phyloP scores from a whole-genome alignment of 108 stramenopile genomes.

The Chaetoceros tenuissimus region DNA sequence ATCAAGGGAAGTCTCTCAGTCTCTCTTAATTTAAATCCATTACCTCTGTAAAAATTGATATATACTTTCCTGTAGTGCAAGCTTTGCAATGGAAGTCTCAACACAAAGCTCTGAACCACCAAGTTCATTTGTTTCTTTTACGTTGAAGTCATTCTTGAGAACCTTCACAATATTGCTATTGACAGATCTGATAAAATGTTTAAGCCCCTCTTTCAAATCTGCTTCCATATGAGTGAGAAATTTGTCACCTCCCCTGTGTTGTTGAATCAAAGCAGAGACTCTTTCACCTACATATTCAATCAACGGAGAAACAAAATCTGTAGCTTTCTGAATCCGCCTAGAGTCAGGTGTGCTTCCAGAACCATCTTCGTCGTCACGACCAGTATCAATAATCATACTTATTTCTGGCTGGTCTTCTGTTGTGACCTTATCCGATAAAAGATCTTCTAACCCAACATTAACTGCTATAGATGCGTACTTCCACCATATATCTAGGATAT shows the following conservation, averaged over 20 bases:
- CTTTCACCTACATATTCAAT: background rate
- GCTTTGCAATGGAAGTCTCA: background rate
- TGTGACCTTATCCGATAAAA: background rate
- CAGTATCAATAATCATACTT: background rate
- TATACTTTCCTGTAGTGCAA: too few species aligned
- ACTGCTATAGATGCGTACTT: background rate
- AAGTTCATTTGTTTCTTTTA: background rate
- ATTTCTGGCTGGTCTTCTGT: background rate
- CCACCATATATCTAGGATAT: background rate
- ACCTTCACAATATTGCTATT: background rate
- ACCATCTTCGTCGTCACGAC: background rate
- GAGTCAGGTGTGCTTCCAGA: background rate
- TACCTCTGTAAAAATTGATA: too few species aligned
- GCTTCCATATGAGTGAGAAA: background rate
- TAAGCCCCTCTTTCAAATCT: background rate
- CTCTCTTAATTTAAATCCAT: too few species aligned
- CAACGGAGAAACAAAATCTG: background rate
- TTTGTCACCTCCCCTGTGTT: background rate
- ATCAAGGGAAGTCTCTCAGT: too few species aligned
- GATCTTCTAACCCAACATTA: background rate
- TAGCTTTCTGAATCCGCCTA: background rate
- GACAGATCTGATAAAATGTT: background rate
- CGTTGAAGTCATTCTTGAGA: background rate
- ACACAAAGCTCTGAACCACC: background rate
- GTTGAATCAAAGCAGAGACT: background rate